These are phyloP conservation scores for Cercospora zeina DNA, from an alignment of 2,329 filamentous ascomycete genomes.

Conservation along the genomic window DNA sequence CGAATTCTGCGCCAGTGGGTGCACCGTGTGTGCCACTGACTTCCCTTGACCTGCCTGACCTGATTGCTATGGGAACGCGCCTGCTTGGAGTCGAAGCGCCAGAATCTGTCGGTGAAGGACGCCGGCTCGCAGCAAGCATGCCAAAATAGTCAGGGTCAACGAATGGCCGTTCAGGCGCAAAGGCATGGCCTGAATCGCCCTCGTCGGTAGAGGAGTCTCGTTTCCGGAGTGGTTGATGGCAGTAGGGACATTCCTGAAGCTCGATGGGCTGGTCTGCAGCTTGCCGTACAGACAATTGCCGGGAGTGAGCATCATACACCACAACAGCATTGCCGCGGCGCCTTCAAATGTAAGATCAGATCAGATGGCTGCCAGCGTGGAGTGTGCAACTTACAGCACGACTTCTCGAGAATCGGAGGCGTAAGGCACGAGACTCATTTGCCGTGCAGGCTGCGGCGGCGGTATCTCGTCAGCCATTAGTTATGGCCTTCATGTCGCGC, in stretches of 20 bases:
- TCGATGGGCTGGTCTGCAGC: conserved; percentile 58
- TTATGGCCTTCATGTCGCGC: conserved; percentile 10
- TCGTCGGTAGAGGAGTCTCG: conserved; percentile 33
- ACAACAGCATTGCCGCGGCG: conserved; percentile 92
- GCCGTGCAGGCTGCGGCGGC: conserved; percentile 35
- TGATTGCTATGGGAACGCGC: conserved; percentile 46
- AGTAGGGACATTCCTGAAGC: conserved; percentile 79
- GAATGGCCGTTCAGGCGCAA: conserved; percentile 60
- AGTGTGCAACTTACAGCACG: conserved; percentile 64
- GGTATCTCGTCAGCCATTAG: conserved; percentile 40
- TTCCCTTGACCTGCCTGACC: conserved; percentile 39
- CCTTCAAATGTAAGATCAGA: conserved; percentile 50
- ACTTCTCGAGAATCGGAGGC: conserved; percentile 71
- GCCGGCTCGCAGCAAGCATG: conserved; percentile 68
- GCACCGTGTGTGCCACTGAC: conserved; percentile 38
- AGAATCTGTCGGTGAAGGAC: conserved; percentile 49
- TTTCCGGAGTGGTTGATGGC: conserved; percentile 67
- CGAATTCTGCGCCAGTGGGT: conserved; percentile 54
- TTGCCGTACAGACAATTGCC: conserved; percentile 78
- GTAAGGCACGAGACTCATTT: conserved; percentile 75
- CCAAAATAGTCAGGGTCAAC: conserved; percentile 93
- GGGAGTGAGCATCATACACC: conserved; percentile 81
- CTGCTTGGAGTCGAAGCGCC: conserved; percentile 42
- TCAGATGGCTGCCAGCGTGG: conserved; percentile 4
- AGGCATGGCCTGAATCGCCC: conserved; percentile 41